Percentiles rank a stretch among this genome's conserved stretches.
These are phyloP conservation scores for Coemansia sp. DNA, from an alignment of 192 early-diverging fungal genomes.

Conservation along the genomic window DNA sequence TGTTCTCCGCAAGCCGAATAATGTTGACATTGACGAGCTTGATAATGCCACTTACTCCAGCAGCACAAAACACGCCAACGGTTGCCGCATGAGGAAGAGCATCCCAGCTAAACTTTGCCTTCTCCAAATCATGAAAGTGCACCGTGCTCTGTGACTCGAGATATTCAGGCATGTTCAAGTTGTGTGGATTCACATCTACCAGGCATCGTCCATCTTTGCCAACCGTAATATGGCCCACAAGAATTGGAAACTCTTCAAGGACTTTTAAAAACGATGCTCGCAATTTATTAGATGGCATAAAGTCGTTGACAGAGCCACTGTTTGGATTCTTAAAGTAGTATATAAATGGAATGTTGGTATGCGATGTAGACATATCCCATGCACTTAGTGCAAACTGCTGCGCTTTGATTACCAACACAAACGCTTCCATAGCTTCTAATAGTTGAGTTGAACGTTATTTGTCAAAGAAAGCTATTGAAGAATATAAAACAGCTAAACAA, in stretches of 20 bases:
- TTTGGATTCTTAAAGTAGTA: slow-evolving; percentile 18
- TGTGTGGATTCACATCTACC: slow-evolving; percentile 5
- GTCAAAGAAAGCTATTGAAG: no score
- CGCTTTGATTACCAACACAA: slow-evolving; percentile 1
- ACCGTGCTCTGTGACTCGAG: slow-evolving; percentile 8
- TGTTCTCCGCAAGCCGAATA: slow-evolving; percentile 19
- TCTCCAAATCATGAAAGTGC: slow-evolving; percentile 13
- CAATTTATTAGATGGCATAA: slow-evolving; percentile 19
- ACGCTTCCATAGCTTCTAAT: slow-evolving; percentile 8
- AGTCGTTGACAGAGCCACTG: not conserved
- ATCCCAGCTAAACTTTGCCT: slow-evolving; percentile 10
- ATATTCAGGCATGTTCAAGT: slow-evolving; percentile 33
- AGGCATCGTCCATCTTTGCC: not conserved
- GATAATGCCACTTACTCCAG: slow-evolving; percentile 4
- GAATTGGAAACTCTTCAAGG: slow-evolving; percentile 23
- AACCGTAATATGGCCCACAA: slow-evolving; percentile 12
- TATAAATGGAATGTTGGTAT: slow-evolving; percentile 11
- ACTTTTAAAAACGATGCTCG: slow-evolving; percentile 22
- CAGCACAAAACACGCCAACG: not conserved
- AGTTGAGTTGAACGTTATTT: no score
- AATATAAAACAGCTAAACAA: no score
- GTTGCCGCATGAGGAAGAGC: slow-evolving; percentile 8
- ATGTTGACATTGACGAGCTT: slow-evolving; percentile 13
- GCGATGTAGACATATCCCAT: slow-evolving; percentile 11
- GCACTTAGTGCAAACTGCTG: slow-evolving; percentile 11